phyloP scores from a whole-genome alignment of 345 rosid species.

The Cardamine occulta region DNA sequence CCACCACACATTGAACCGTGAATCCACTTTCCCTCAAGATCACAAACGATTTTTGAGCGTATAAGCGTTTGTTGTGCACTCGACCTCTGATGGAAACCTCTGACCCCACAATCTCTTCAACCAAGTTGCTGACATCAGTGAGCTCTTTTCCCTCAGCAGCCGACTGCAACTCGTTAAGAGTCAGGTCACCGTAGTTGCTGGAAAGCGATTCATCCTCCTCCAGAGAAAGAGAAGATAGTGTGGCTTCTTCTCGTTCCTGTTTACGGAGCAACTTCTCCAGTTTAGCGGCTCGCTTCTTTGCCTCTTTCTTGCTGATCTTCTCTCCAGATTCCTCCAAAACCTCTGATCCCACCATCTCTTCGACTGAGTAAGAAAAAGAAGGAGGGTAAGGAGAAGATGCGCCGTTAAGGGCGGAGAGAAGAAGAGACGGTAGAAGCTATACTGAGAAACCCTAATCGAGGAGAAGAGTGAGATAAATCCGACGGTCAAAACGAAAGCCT shows the following conservation, averaged over 20 bases:
- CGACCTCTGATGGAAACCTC: slow-evolving; percentile 59
- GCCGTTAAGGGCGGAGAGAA: too few relatives aligned
- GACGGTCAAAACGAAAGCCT: background rate
- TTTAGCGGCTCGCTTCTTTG: slow-evolving; percentile 75
- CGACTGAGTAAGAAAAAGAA: too few relatives aligned
- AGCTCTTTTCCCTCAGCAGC: slow-evolving; percentile 37
- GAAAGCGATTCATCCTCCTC: slow-evolving; percentile 52
- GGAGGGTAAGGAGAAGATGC: too few relatives aligned
- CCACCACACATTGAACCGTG: slow-evolving; percentile 71
- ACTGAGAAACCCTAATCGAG: slow-evolving; percentile 25
- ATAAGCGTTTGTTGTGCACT: slow-evolving; percentile 55
- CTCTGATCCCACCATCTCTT: too few relatives aligned
- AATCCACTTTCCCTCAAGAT: slow-evolving; percentile 63
- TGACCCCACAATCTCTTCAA: slow-evolving; percentile 46
- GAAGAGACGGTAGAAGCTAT: background rate
- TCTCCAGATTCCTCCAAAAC: slow-evolving; percentile 26
- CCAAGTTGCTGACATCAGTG: slow-evolving; percentile 52
- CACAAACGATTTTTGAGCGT: slow-evolving; percentile 57
- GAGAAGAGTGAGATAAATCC: background rate
- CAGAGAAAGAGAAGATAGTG: slow-evolving; percentile 39
- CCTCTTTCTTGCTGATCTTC: slow-evolving; percentile 63
- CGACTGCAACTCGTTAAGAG: slow-evolving; percentile 51
- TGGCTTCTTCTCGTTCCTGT: slow-evolving; percentile 46
- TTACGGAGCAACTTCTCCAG: slow-evolving; percentile 65
- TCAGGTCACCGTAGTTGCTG: slow-evolving; percentile 57